phyloP scores from a whole-genome alignment of 495 filamentous ascomycete genomes.

The Filosporella fistucella region DNA sequence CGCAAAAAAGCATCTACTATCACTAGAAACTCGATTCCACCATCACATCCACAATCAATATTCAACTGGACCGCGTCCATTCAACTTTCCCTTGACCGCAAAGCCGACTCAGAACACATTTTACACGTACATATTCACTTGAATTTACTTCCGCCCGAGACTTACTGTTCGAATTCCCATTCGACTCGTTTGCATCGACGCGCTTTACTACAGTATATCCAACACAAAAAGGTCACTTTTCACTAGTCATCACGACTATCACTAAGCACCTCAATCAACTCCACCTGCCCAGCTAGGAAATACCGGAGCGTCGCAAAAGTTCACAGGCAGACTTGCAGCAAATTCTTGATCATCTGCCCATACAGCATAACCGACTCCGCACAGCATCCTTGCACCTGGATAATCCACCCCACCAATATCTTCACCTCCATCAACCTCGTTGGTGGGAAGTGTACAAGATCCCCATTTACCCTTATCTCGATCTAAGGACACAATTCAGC shows the following conservation, averaged over 20 bases:
- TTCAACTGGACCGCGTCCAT: not conserved
- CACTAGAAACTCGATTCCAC: too few relatives aligned
- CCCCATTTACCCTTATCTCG: too few relatives aligned
- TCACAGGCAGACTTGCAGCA: conserved; percentile 3
- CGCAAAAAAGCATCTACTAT: not conserved
- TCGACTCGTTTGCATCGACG: too few relatives aligned
- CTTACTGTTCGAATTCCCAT: not conserved
- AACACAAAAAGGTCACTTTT: too few relatives aligned
- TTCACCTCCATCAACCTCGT: not conserved
- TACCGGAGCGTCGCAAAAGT: too few relatives aligned
- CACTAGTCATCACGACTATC: too few relatives aligned
- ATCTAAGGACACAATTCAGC: too few relatives aligned
- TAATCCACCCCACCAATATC: conserved; percentile 7
- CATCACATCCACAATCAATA: not conserved
- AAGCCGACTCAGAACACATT: not conserved
- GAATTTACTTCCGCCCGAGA: not conserved
- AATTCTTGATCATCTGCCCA: conserved; percentile 5
- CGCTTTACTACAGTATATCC: too few relatives aligned
- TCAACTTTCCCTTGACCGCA: not conserved
- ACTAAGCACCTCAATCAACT: too few relatives aligned
- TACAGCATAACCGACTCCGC: conserved; percentile 5
- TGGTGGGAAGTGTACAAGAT: conserved; percentile 17
- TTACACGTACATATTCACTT: conserved; percentile 2
- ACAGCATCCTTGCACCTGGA: too few relatives aligned
- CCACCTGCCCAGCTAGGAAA: too few relatives aligned